phyloP scores from a whole-genome alignment of 148 eudicot species.

The Rhododendron griersonianum region DNA sequence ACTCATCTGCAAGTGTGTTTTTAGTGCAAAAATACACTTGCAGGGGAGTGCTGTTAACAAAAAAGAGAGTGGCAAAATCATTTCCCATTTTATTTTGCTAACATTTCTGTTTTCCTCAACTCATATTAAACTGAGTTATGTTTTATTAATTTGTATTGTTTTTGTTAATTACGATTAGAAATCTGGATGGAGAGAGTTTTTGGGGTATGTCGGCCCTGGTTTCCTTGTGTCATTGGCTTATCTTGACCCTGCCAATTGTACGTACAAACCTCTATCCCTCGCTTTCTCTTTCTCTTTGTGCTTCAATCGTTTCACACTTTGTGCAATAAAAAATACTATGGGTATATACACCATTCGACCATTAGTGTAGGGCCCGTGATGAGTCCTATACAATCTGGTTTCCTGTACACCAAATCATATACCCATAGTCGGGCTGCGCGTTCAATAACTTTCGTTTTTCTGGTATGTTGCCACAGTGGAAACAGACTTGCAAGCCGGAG shows the following conservation, averaged over 20 bases:
- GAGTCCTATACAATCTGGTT: no score
- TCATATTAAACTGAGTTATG: neutral
- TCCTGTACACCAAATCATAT: no score
- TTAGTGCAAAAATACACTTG: no score
- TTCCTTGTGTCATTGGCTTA: constrained; percentile 73
- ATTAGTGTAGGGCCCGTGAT: no score
- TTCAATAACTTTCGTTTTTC: neutral
- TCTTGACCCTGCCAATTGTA: constrained; percentile 80
- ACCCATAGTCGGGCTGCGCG: neutral
- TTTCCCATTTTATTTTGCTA: neutral
- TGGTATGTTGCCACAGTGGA: constrained; percentile 49
- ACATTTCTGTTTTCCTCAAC: neutral
- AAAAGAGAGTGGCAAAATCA: no score
- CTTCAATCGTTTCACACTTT: no score
- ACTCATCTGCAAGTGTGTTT: no score
- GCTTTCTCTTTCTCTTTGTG: neutral
- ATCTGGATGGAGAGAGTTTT: constrained; percentile 59
- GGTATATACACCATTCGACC: no score
- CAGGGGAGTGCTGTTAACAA: no score
- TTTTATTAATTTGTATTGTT: neutral
- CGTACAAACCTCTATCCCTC: constrained; percentile 13
- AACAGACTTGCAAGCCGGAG: constrained; percentile 97
- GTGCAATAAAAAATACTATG: no score
- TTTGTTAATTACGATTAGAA: constrained; percentile 17
- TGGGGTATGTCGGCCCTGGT: constrained; percentile 73